phyloP scores from a whole-genome alignment of 495 filamentous ascomycete species.

The Schizothecium vesticola region DNA sequence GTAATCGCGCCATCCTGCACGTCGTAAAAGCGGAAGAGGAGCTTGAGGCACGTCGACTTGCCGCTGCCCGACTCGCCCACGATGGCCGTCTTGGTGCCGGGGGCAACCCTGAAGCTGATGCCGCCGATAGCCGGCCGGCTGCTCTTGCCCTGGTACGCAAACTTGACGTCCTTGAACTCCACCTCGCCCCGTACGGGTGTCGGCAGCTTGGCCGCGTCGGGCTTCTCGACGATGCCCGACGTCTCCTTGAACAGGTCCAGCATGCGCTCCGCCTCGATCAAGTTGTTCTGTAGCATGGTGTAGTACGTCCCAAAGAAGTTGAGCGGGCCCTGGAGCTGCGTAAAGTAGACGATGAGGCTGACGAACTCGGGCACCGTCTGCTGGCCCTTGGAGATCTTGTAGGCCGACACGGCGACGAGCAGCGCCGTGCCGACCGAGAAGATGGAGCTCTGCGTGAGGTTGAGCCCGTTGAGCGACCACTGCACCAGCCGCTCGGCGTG shows the following conservation, averaged over 20 bases:
- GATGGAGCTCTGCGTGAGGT: conserved; percentile 74
- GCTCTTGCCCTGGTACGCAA: conserved; percentile 55
- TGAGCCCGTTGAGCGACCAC: conserved; percentile 78
- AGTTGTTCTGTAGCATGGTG: conserved; percentile 80
- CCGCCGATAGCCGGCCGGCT: conserved; percentile 78
- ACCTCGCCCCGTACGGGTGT: conserved; percentile 67
- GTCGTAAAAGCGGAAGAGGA: conserved; percentile 92
- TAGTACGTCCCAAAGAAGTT: conserved; percentile 98
- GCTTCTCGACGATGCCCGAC: conserved; percentile 71
- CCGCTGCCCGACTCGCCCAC: conserved; percentile 93
- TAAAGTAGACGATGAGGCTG: conserved; percentile 78
- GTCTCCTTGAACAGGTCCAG: conserved; percentile 88
- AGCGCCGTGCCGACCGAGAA: conserved; percentile 84
- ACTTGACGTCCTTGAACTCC: conserved; percentile 74
- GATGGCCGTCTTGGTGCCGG: conserved; percentile 86
- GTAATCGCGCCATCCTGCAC: conserved; percentile 64
- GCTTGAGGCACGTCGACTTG: conserved; percentile 87
- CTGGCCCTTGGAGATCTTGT: conserved; percentile 71
- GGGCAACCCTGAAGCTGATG: conserved; percentile 69
- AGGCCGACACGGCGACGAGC: conserved; percentile 78
- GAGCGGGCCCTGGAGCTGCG: conserved; percentile 83
- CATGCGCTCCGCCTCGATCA: conserved; percentile 91
- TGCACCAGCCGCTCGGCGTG: conserved; percentile 75
- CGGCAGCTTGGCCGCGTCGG: conserved; percentile 43
- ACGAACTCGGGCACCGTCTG: conserved; percentile 75